Evolutionary conservation across 768 basidiomycete species (phyloP).

Genomic region (Xerocomus spinulosus): DNA sequence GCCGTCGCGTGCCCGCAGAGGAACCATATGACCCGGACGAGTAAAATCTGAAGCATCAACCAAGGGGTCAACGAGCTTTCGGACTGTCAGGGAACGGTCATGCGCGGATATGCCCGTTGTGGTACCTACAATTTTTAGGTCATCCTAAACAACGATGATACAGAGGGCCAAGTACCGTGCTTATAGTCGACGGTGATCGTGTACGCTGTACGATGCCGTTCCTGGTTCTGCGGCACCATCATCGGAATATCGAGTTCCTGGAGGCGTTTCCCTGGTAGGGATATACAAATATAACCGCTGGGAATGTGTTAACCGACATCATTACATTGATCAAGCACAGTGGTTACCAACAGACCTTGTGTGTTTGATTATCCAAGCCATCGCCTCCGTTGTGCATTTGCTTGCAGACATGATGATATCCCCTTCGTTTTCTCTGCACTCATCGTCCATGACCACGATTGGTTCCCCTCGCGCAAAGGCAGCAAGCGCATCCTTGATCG

Average conservation of each 20-base stretch:
- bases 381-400: conserved; percentile 87
- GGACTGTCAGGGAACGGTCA: conserved; percentile 85
- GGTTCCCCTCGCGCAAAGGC: conserved; percentile 82
- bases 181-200: conserved; percentile 93
- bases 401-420: conserved; percentile 88
- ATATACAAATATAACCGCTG: conserved; percentile 93
- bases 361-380: conserved; percentile 99
- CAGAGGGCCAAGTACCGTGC: conserved; percentile 48
- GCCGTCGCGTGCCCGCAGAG: conserved; percentile 79
- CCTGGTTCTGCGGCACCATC: conserved; percentile 92
- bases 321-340: not conserved
- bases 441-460: conserved; percentile 97
- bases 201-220: conserved; percentile 90
- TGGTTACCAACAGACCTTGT: conserved; percentile 65
- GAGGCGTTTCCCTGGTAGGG: conserved; percentile 72
- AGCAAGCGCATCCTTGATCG: conserved; percentile 71
- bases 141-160: not conserved
- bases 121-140: conserved; percentile 49
- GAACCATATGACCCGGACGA: conserved; percentile 94
- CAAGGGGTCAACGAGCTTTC: conserved; percentile 67
- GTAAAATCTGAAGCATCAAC: conserved; percentile 67
- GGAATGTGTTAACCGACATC: conserved; percentile 10
- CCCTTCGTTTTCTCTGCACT: conserved; percentile 93
- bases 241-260: conserved; percentile 78
- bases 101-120: conserved; percentile 96